These are phyloP conservation scores for Scytalidium lignicola DNA, from an alignment of 2,329 filamentous ascomycete species.

Conservation along the genomic window DNA sequence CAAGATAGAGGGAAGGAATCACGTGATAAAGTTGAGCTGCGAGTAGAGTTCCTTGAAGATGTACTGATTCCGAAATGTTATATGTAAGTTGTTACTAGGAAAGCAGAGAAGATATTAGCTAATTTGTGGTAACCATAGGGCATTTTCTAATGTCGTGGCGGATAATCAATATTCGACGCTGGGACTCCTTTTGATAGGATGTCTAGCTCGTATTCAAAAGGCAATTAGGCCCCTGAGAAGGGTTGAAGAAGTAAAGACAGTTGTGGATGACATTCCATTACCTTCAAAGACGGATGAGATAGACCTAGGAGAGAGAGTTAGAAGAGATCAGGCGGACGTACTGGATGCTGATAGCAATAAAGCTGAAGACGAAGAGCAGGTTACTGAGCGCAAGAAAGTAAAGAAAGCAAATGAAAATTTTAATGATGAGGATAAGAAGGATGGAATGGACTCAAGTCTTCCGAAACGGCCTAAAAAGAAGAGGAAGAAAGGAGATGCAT, in stretches of 20 bases:
- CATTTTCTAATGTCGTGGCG: constrained; percentile 65
- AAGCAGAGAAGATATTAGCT: no score
- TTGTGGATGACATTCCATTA: not conserved
- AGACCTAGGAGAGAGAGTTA: constrained; percentile 5
- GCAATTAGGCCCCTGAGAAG: constrained; percentile 32
- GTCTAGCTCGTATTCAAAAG: constrained; percentile 53
- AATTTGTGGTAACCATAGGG: constrained; percentile 36
- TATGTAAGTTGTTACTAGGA: constrained; percentile 32
- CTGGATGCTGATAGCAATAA: constrained; percentile 6
- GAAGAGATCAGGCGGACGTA: not conserved
- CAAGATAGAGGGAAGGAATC: constrained; percentile 4
- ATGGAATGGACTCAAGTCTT: constrained; percentile 20
- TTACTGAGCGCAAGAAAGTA: not conserved
- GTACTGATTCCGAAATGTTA: constrained; percentile 38
- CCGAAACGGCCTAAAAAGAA: constrained; percentile 44
- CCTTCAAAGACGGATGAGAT: constrained; percentile 19
- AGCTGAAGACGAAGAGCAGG: constrained; percentile 9
- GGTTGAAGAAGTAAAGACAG: not conserved
- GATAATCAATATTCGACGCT: constrained; percentile 70
- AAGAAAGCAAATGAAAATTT: not conserved
- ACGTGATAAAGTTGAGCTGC: constrained; percentile 24
- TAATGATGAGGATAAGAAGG: constrained; percentile 9
- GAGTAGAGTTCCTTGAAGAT: constrained; percentile 35
- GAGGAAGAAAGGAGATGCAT: constrained; percentile 56
- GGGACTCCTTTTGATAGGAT: constrained; percentile 62